phyloP scores from a whole-genome alignment of 352 stramenopile genomes.

The Pythium aquatile region DNA sequence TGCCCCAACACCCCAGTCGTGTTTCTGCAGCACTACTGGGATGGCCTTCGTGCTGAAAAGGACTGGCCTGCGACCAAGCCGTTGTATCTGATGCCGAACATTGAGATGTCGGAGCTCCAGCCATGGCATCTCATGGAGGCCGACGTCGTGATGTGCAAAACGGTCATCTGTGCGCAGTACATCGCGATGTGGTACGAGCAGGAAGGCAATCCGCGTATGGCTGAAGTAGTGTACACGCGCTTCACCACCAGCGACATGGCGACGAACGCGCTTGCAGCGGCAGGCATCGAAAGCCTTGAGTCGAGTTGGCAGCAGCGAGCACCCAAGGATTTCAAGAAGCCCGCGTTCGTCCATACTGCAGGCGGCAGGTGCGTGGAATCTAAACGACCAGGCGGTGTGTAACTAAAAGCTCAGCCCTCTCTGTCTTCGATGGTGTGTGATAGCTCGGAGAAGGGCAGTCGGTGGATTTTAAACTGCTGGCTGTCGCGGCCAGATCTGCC shows the following conservation, averaged over 20 bases:
- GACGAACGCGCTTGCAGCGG: slow-evolving; percentile 8
- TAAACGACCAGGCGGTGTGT: too few relatives aligned
- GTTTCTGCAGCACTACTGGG: slow-evolving; percentile 42
- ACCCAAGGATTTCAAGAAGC: slow-evolving; percentile 38
- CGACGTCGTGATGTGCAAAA: slow-evolving; percentile 66
- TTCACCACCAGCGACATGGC: slow-evolving; percentile 57
- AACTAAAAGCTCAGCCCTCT: too few relatives aligned
- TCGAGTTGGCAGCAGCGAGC: not conserved
- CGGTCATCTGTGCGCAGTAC: slow-evolving; percentile 35
- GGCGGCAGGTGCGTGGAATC: slow-evolving; percentile 23
- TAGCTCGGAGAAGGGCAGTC: slow-evolving; percentile 48
- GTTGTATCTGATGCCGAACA: slow-evolving; percentile 34
- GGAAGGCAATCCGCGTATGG: slow-evolving; percentile 50
- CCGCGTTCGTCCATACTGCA: slow-evolving; percentile 47
- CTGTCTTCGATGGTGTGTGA: too few relatives aligned
- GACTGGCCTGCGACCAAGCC: slow-evolving; percentile 28
- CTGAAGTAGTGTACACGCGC: slow-evolving; percentile 51
- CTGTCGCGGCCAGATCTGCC: slow-evolving; percentile 44
- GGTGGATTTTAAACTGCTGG: slow-evolving; percentile 55
- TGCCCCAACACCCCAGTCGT: slow-evolving; percentile 32
- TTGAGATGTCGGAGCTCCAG: slow-evolving; percentile 53
- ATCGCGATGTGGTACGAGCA: slow-evolving; percentile 51
- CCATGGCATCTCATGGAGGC: slow-evolving; percentile 42
- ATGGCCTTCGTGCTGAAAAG: slow-evolving; percentile 10
- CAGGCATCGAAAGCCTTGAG: not conserved